These are phyloP conservation scores for Cytospora piceae DNA, from an alignment of 2,329 filamentous ascomycete genomes.

Conservation along the genomic window DNA sequence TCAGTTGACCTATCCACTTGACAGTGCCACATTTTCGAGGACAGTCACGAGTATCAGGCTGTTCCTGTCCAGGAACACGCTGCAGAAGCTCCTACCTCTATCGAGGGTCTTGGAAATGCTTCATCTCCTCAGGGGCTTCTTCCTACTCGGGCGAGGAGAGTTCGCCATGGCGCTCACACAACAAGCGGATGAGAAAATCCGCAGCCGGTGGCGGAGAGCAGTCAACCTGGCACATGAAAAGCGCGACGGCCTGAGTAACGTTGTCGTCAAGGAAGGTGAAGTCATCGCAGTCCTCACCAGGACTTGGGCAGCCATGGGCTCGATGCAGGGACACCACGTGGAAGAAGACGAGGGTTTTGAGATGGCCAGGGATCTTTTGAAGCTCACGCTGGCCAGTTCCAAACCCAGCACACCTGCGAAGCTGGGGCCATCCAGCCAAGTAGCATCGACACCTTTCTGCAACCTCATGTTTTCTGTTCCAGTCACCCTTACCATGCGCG, in stretches of 20 bases:
- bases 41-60: slow-evolving; percentile 77
- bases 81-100: slow-evolving; percentile 81
- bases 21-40: slow-evolving; percentile 68
- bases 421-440: slow-evolving; percentile 41
- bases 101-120: slow-evolving; percentile 77
- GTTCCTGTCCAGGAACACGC: slow-evolving; percentile 79
- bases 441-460: slow-evolving; percentile 66
- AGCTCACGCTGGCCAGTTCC: slow-evolving; percentile 64
- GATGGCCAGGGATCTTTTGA: slow-evolving; percentile 76
- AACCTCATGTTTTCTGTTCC: slow-evolving; percentile 83
- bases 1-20: slow-evolving; percentile 72
- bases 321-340: slow-evolving; percentile 68
- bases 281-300: slow-evolving; percentile 75
- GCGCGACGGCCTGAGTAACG: slow-evolving; percentile 61
- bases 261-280: slow-evolving; percentile 85
- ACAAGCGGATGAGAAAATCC: slow-evolving; percentile 80
- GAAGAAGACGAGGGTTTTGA: slow-evolving; percentile 86
- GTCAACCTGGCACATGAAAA: slow-evolving; percentile 62
- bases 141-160: slow-evolving; percentile 84
- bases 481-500: slow-evolving; percentile 69
- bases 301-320: slow-evolving; percentile 80
- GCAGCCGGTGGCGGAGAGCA: slow-evolving; percentile 70
- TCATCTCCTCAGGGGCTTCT: slow-evolving; percentile 80
- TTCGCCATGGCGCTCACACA: slow-evolving; percentile 86
- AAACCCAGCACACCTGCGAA: slow-evolving; percentile 45